A percentile compares a stretch with the other conserved stretches of the same genome.
These are phyloP conservation scores for Austroboletus eburneus DNA, from an alignment of 768 basidiomycete genomes.

Conservation along the genomic window DNA sequence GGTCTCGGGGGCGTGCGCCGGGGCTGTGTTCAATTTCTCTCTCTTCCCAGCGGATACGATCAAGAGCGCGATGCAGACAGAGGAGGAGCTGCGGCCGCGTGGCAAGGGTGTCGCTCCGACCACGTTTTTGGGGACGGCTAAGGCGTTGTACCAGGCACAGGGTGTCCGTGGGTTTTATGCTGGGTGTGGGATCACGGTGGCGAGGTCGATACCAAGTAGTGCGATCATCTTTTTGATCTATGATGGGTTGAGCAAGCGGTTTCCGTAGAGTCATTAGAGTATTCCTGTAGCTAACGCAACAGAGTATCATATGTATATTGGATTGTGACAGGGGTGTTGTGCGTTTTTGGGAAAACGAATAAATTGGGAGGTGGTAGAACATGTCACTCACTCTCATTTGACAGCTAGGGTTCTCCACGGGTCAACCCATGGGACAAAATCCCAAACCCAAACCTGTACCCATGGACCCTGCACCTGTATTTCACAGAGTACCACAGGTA, in stretches of 20 bases:
- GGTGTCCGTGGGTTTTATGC: conserved; percentile 87
- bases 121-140: conserved; percentile 54
- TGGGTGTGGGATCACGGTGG: conserved; percentile 88
- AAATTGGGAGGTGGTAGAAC: background rate
- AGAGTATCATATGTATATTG: too few relatives aligned
- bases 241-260: conserved; percentile 61
- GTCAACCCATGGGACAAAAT: too few relatives aligned
- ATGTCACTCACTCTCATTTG: conserved; percentile 10
- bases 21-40: conserved; percentile 80
- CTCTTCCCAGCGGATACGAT: conserved; percentile 94
- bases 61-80: conserved; percentile 94
- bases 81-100: conserved; percentile 73
- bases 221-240: conserved; percentile 93
- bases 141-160: conserved; percentile 66
- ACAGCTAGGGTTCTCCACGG: too few relatives aligned
- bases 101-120: conserved; percentile 29
- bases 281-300: too few relatives aligned
- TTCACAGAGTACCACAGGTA: too few relatives aligned
- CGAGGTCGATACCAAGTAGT: conserved; percentile 81
- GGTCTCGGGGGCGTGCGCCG: conserved; percentile 81
- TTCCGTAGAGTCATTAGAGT: conserved; percentile 31
- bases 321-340: conserved; percentile 1
- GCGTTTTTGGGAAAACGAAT: background rate
- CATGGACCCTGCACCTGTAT: too few relatives aligned
- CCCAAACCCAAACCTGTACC: too few relatives aligned